phyloP scores from a whole-genome alignment of 192 early-diverging fungal species.

The Coemansia sp. region DNA sequence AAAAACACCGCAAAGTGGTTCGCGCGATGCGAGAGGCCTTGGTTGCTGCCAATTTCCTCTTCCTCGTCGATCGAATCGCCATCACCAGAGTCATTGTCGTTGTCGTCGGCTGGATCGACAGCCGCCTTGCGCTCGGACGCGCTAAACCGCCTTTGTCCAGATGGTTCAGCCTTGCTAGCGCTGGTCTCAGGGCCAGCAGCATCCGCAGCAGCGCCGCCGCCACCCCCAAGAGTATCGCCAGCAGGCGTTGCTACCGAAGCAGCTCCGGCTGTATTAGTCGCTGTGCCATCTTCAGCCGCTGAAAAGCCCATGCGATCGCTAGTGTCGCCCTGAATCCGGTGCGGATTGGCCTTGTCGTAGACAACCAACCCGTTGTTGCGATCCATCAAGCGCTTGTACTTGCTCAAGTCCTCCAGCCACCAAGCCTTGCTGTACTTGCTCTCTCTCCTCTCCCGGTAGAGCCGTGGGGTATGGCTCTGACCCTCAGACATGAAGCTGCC shows the following conservation, averaged over 20 bases:
- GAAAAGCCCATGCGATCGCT: slow-evolving; percentile 13
- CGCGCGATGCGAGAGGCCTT: slow-evolving; percentile 61
- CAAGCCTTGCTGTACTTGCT: slow-evolving; percentile 35
- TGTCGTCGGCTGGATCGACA: neutral
- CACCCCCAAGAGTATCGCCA: neutral
- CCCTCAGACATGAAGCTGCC: neutral
- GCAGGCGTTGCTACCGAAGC: neutral
- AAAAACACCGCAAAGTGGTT: slow-evolving; percentile 72
- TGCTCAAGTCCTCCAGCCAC: slow-evolving; percentile 52
- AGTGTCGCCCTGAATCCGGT: slow-evolving; percentile 52
- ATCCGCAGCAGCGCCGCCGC: neutral
- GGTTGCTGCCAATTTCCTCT: slow-evolving; percentile 24
- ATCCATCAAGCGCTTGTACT: slow-evolving; percentile 56
- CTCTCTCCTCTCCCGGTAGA: neutral
- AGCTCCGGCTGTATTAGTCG: neutral
- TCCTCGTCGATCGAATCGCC: slow-evolving; percentile 27
- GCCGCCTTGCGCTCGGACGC: neutral
- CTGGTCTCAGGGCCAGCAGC: neutral
- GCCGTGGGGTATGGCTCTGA: neutral
- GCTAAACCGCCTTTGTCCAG: neutral
- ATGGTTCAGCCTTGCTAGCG: neutral
- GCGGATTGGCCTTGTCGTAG: slow-evolving; percentile 57
- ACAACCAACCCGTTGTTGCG: slow-evolving; percentile 54
- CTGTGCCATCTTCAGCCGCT: neutral
- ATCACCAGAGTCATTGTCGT: neutral